phyloP scores from a whole-genome alignment of 176 grass and related monocot genomes.

The Aegilops bicornis region DNA sequence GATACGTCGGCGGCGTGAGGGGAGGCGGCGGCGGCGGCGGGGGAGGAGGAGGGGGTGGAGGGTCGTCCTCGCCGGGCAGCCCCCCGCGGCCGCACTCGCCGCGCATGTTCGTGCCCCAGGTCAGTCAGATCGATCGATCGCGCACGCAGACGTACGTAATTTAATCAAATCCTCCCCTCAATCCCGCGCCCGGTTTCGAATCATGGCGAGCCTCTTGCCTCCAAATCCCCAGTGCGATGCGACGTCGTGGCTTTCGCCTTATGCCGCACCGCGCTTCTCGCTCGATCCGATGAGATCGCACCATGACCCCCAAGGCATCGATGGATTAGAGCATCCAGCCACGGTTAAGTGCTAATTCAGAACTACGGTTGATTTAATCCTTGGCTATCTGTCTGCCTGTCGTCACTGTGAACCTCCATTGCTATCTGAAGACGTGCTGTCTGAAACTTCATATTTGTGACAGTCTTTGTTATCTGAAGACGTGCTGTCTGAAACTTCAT shows the following conservation, averaged over 20 bases:
- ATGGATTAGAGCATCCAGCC: neutral
- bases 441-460: neutral
- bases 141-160: no score
- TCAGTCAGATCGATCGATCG: constrained; percentile 42
- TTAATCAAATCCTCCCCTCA: no score
- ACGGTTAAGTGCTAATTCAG: neutral
- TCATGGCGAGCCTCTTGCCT: no score
- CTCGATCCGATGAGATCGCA: neutral
- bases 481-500: neutral
- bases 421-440: neutral
- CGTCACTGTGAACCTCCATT: neutral
- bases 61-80: constrained; percentile 49
- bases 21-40: neutral
- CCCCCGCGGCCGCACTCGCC: constrained; percentile 74
- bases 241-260: no score
- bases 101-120: constrained; percentile 93
- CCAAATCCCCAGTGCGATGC: no score
- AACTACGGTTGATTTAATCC: neutral
- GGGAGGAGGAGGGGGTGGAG: neutral
- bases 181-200: no score
- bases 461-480: neutral
- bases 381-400: neutral
- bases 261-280: neutral
- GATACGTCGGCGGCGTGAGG: neutral
- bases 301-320: neutral